Base-by-base conservation (phyloP, 768 basidiomycete genomes). In the Collybia sordida region DNA sequence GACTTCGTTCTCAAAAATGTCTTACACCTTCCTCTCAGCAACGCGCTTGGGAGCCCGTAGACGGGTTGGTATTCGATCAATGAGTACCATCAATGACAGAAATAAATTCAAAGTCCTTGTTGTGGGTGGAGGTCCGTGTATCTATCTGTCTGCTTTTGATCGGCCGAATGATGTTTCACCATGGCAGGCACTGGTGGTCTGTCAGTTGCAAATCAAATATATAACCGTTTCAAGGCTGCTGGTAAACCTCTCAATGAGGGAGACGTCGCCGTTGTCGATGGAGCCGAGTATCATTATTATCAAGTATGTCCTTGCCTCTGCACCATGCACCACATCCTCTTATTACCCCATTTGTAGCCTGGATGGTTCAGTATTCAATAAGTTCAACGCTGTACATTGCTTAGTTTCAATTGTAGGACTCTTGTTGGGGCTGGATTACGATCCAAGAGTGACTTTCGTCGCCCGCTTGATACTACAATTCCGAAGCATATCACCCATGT, bases 391-490 rank as follows among this genome's bases (percentile, higher is more conserved):
- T 25, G 47, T 40, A 42, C 42, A 36, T 34, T 40, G 39, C 40
- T 17, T 56, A 36, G n/a, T 24, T 18, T 27, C 50, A 31, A 27
- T 53, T 46, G 39, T 51, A 92, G 91, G 93, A 96, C 94, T 1
- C 81, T 97, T 36, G 94, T 93, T 34, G 95, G 93, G 12, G 74
- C 92, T n/a, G 96, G 95, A 23, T 77, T 99, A 45, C 74, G 79
- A 44, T 60, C 76, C 36, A 95, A 96, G 68, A 66, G 75, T 14
- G 78, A 82, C 3, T 88, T 88, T 59, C 79, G 83, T 45, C 79
- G 80, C 34, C 80, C 81, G 7, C 74, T 97, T 42, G 63, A 72
- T 15, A 78, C 82, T 2, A 76, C 98, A 37, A 81, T 99, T 47
- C 90, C 95, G 1, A 62, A 72, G 12, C 80, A 91, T 58, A 81